Percentiles rank a stretch among this genome's conserved stretches.
Conservation (phyloP, 176 grass and related monocot genomes). For the Puccinellia tenuiflora region DNA sequence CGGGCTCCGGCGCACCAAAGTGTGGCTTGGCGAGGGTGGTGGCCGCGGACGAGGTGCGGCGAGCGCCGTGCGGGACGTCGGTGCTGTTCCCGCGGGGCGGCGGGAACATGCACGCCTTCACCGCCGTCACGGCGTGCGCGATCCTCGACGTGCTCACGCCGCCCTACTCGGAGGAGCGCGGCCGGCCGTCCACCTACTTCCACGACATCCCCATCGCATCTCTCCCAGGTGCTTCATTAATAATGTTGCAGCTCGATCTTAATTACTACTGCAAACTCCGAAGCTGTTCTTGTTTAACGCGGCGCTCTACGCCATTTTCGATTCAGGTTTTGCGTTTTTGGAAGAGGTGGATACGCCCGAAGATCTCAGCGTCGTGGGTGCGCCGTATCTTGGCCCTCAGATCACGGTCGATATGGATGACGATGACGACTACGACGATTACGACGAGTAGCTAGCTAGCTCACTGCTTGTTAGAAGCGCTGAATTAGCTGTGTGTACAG, state of each 20-base stretch:
- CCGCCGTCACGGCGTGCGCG: conserved; percentile 75
- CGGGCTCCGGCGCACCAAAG: conserved; percentile 12
- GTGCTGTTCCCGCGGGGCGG: conserved; percentile 76
- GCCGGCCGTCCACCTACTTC: conserved; percentile 67
- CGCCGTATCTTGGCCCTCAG: conserved; percentile 59
- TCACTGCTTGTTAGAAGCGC: not conserved
- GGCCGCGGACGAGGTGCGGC: conserved; percentile 33
- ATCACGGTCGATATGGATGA: conserved; percentile 42
- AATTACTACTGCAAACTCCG: not conserved
- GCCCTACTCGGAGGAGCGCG: conserved; percentile 60
- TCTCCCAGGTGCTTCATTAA: conserved; percentile 35
- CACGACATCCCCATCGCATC: conserved; percentile 40
- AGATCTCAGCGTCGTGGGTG: conserved; percentile 52
- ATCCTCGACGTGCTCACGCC: conserved; percentile 77
- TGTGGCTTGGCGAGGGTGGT: conserved; percentile 71
- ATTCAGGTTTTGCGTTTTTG: conserved; percentile 51
- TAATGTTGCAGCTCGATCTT: not conserved
- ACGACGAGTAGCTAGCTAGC: not conserved
- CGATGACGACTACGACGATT: not conserved
- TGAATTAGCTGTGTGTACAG: not conserved
- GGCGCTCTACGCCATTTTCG: not conserved
- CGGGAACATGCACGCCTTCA: conserved; percentile 84
- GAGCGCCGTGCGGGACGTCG: conserved; percentile 48
- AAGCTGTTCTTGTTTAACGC: not conserved
- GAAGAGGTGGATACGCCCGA: conserved; percentile 56